Base-by-base conservation (phyloP, 106 monocot species). In the Platanthera zijinensis region DNA sequence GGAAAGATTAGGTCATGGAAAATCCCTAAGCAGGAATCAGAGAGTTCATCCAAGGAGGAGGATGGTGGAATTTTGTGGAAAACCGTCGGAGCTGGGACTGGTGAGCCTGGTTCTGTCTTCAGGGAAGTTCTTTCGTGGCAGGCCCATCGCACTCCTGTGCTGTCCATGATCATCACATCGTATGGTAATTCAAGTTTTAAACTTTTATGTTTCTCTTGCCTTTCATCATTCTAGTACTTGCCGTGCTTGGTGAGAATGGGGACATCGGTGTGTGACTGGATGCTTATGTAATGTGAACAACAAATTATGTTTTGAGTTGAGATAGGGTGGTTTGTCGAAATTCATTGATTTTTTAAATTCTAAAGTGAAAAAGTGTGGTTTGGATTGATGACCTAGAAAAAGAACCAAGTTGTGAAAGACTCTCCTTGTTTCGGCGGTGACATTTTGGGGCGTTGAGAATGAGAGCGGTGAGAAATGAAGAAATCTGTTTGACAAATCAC, bases 1-100 rank as follows among this genome's bases (percentile, higher is more conserved):
- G 85, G 85, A n/a, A 86, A 57, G 79, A 73, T 86, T 21, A 52
- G 85, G 71, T 76, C 79, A 2, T 86, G 85, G 85, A 75, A 17
- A 72, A 77, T 82, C 10, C 19, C 49, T 3, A 49, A 57, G 66
- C 70, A 59, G 69, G 52, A 48, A 47, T 53, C 30, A 4, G 32
- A 71, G 3, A 7, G 45, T 49, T 56, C 39, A 10, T 56, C 15
- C 12, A 45, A 19, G 49, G 80, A 39, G 47, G 50, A 47, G 56
- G 81, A 52, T 21, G 76, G 32, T 5, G 76, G 10, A 50, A 22
- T 10, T 46, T 2, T 47, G 15, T 10, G 50, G 3, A 21, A 19
- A 46, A 72, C 72, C 18, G 49, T 72, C 50, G 72, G 51, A 51
- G 50, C 50, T 51, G 72, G 72, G 18, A 72, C 9, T 72, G 72